A percentile compares a stretch with the other conserved stretches of the same genome.
These are phyloP conservation scores for Pochonia chlamydosporia DNA, from an alignment of 2,329 filamentous ascomycete genomes.

Conservation along the genomic window DNA sequence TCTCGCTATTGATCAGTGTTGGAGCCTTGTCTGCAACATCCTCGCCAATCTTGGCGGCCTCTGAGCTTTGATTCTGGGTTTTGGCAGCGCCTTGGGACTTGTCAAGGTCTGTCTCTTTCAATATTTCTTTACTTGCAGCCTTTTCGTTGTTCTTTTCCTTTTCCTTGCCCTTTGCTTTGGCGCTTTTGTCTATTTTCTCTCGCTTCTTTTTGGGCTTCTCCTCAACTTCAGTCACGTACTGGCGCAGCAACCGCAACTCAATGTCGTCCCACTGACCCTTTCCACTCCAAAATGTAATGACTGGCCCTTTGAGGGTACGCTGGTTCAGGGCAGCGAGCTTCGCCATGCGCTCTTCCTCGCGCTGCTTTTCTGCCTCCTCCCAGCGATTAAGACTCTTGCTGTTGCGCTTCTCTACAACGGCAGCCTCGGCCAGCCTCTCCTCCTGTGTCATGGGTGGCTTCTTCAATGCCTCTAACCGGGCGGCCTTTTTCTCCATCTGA, in stretches of 20 bases:
- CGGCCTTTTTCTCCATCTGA: constrained; percentile 61
- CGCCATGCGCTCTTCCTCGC: constrained; percentile 75
- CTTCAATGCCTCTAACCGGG: constrained; percentile 66
- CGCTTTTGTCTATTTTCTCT: constrained; percentile 30
- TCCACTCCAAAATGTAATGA: constrained; percentile 93
- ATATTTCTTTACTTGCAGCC: background rate
- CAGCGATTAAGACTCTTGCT: constrained; percentile 86
- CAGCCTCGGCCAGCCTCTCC: constrained; percentile 77
- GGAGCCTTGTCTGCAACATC: background rate
- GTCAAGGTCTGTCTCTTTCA: constrained; percentile 11
- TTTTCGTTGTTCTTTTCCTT: constrained; percentile 18
- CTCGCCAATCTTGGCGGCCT: background rate
- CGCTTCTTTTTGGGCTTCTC: constrained; percentile 57
- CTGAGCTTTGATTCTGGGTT: background rate
- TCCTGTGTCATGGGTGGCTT: constrained; percentile 82
- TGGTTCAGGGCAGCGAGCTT: constrained; percentile 85
- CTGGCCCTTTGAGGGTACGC: constrained; percentile 78
- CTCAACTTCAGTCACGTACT: constrained; percentile 55
- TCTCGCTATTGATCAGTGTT: background rate
- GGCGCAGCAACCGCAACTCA: constrained; percentile 65
- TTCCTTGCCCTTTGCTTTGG: constrained; percentile 22
- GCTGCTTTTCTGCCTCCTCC: constrained; percentile 87
- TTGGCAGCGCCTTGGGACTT: constrained; percentile 8
- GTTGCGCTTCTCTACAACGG: constrained; percentile 77
- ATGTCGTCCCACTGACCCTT: constrained; percentile 75